Conservation (phyloP, 2,329 filamentous ascomycete genomes). For the Colletotrichum acutatum region DNA sequence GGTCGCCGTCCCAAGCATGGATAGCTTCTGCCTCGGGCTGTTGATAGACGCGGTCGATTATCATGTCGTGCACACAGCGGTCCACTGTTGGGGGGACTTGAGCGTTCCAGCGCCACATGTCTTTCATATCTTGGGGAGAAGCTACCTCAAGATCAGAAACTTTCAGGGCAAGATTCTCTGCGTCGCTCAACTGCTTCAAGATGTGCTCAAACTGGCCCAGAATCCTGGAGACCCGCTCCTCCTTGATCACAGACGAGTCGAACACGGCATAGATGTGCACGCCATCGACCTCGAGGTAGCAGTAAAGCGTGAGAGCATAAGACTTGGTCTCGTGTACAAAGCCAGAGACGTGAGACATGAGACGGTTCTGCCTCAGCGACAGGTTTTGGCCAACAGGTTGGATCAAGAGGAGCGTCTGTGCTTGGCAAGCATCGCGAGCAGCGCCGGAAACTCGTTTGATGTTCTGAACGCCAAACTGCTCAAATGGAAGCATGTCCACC, state of each 20-base stretch:
- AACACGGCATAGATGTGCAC: background rate
- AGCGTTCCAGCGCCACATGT: background rate
- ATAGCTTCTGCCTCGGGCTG: conserved; percentile 34
- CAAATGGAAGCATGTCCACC: background rate
- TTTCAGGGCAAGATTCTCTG: background rate
- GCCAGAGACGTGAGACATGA: background rate
- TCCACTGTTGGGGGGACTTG: background rate
- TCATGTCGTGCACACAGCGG: background rate
- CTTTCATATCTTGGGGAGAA: background rate
- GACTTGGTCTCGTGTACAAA: background rate
- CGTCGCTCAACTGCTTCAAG: background rate
- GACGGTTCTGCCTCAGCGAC: background rate
- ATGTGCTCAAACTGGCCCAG: background rate
- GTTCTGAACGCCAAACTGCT: background rate
- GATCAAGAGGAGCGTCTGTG: conserved; percentile 44
- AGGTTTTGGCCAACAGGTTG: conserved; percentile 31
- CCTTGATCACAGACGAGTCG: background rate
- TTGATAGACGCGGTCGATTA: background rate
- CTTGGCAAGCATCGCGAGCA: conserved; percentile 29
- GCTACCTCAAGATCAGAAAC: background rate
- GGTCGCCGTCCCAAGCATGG: background rate
- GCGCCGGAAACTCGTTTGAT: conserved; percentile 17
- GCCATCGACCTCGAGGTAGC: background rate
- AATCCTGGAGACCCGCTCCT: background rate
- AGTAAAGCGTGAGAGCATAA: background rate